Conservation (phyloP, 2,329 filamentous ascomycete species). For the Penicillium brasilianum region DNA sequence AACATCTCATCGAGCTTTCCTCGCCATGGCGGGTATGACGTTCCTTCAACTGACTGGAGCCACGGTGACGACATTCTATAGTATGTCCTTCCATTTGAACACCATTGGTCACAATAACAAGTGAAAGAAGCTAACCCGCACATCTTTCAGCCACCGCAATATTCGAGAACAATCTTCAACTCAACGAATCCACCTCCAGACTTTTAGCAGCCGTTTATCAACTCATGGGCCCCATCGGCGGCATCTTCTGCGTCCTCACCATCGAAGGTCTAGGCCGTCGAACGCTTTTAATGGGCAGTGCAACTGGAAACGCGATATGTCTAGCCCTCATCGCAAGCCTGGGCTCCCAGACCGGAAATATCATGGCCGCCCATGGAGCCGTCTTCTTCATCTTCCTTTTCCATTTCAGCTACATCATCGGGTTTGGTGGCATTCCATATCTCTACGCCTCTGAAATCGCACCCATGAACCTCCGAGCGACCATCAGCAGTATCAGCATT, state of each 20-base stretch:
- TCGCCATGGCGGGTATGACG: constrained; percentile 21
- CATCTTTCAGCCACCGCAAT: constrained; percentile 23
- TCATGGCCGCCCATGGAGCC: constrained; percentile 24
- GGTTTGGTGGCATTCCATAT: constrained; percentile 32
- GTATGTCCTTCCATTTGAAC: constrained; percentile 14
- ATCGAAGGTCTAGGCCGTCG: constrained; percentile 29
- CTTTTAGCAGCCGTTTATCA: constrained; percentile 29
- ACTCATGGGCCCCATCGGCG: constrained; percentile 28
- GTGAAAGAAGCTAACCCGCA: neutral
- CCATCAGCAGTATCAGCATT: constrained; percentile 33
- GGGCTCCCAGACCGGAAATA: constrained; percentile 21
- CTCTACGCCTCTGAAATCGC: constrained; percentile 30
- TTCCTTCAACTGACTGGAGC: constrained; percentile 29
- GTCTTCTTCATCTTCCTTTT: constrained; percentile 32
- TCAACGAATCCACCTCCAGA: constrained; percentile 25
- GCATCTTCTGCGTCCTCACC: constrained; percentile 24
- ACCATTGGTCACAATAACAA: too few relatives aligned
- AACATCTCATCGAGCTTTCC: constrained; percentile 26
- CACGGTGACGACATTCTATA: constrained; percentile 31
- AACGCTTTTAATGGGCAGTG: constrained; percentile 26
- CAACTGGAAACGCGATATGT: constrained; percentile 26
- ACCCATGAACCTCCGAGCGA: constrained; percentile 29
- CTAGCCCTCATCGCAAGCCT: constrained; percentile 26
- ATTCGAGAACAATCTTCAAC: constrained; percentile 28
- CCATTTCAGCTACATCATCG: constrained; percentile 32